A percentile compares a stretch with the other conserved stretches of the same genome.
These are phyloP conservation scores for Tolypocladium ophioglossoides DNA, from an alignment of 2,329 filamentous ascomycete species.

Conservation along the genomic window DNA sequence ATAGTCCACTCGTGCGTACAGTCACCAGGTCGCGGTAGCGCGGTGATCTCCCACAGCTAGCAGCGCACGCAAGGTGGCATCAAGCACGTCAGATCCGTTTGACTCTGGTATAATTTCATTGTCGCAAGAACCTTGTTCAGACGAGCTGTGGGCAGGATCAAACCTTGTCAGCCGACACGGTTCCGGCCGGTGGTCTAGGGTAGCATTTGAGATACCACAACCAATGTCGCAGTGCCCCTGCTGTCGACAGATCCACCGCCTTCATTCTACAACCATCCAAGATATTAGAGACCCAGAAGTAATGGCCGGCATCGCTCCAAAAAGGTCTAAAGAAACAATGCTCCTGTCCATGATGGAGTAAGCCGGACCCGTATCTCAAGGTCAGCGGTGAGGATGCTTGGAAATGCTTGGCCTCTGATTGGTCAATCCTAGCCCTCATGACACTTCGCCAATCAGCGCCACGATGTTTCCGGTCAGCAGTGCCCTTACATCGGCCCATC, in stretches of 20 bases:
- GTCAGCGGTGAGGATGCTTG: slow-evolving; percentile 3
- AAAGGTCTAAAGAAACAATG: not conserved
- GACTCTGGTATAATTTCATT: not conserved
- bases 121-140: not conserved
- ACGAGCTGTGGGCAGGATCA: not conserved
- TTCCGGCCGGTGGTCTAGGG: not conserved
- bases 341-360: not conserved
- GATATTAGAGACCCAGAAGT: no score
- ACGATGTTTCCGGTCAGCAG: slow-evolving; percentile 1
- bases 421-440: not conserved
- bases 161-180: not conserved
- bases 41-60: not conserved
- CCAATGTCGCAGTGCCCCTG: no score
- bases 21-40: no score
- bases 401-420: slow-evolving; percentile 7
- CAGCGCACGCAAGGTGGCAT: not conserved
- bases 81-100: not conserved
- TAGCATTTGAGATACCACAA: not conserved
- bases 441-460: slow-evolving; percentile 5
- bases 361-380: not conserved
- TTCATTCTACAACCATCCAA: not conserved
- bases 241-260: not conserved
- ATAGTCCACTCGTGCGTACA: no score
- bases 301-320: not conserved
- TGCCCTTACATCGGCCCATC: not conserved